Evolutionary conservation across 2,329 filamentous ascomycete genomes (phyloP).

Genomic region (Sphaerostilbella broomeana): DNA sequence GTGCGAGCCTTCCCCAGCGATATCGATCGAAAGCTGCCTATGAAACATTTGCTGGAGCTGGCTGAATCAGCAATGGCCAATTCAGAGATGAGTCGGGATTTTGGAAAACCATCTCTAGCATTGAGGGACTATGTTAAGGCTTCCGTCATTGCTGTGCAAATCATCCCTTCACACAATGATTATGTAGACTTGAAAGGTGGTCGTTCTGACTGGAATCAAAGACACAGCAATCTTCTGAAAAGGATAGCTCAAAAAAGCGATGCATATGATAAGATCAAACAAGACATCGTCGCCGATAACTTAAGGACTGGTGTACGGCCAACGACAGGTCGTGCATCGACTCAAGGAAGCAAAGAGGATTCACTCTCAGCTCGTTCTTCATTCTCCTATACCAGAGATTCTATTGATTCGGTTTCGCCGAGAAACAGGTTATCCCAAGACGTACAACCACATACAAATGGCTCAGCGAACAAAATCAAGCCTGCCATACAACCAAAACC

Average conservation of each 20-base stretch:
- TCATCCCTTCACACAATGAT: slow-evolving; percentile 70
- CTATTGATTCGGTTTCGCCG: slow-evolving; percentile 17
- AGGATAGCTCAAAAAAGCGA: slow-evolving; percentile 42
- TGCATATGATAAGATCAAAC: slow-evolving; percentile 52
- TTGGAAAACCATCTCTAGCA: slow-evolving; percentile 64
- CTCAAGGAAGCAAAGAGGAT: too few species aligned
- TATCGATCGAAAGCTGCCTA: slow-evolving; percentile 42
- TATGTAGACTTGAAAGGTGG: slow-evolving; percentile 58
- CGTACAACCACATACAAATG: slow-evolving; percentile 16
- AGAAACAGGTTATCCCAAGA: too few species aligned
- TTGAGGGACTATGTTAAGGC: slow-evolving; percentile 81
- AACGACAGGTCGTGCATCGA: slow-evolving; percentile 18
- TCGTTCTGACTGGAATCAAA: slow-evolving; percentile 38
- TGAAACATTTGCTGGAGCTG: slow-evolving; percentile 46
- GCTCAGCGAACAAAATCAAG: slow-evolving; percentile 30
- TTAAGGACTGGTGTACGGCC: slow-evolving; percentile 52
- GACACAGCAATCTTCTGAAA: slow-evolving; percentile 44
- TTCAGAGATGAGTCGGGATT: slow-evolving; percentile 56
- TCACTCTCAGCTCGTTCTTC: too few species aligned
- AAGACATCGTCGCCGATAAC: slow-evolving; percentile 57
- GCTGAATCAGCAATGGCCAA: slow-evolving; percentile 49
- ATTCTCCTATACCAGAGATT: too few species aligned
- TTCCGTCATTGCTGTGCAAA: slow-evolving; percentile 68
- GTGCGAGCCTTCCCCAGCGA: slow-evolving; percentile 40
- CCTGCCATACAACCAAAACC: slow-evolving; percentile 60